Conservation (phyloP, 441 rosid species). For the Gossypium laxum region DNA sequence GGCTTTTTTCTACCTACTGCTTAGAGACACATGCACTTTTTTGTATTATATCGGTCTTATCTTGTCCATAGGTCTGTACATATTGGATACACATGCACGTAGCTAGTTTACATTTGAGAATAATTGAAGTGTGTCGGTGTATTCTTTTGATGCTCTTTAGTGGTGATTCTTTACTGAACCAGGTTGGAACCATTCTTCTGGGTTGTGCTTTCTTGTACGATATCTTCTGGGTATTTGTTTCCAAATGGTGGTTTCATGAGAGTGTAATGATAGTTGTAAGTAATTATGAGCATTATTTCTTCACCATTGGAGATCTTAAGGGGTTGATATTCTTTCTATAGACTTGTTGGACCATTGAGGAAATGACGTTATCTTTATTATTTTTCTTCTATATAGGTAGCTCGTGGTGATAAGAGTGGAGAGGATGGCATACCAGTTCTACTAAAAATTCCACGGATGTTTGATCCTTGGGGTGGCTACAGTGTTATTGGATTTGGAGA, state of each 20-base stretch:
- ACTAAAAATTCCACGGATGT: conserved; percentile 64
- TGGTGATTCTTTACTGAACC: conserved; percentile 17
- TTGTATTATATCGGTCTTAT: background rate
- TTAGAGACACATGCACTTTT: background rate
- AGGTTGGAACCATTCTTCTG: conserved; percentile 76
- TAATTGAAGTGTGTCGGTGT: background rate
- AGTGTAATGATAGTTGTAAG: conserved; percentile 84
- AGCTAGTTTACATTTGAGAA: background rate
- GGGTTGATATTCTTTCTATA: background rate
- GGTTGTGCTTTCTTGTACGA: conserved; percentile 70
- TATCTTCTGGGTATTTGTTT: conserved; percentile 76
- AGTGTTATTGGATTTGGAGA: conserved; percentile 79
- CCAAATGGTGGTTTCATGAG: conserved; percentile 62
- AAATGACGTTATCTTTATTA: background rate
- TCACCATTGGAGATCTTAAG: background rate
- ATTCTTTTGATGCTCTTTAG: background rate
- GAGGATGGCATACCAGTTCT: conserved; percentile 80
- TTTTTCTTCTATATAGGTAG: conserved; percentile 37
- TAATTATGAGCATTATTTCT: conserved; percentile 16
- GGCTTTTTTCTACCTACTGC: background rate
- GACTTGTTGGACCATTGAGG: background rate
- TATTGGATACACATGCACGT: background rate
- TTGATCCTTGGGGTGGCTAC: conserved; percentile 86
- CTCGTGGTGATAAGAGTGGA: conserved; percentile 72
- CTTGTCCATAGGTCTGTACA: background rate